Evolutionary conservation across 75 land plant species (phyloP), one percentile per base, ranked within the genome.

Genomic region (Azolla pinnata): DNA sequence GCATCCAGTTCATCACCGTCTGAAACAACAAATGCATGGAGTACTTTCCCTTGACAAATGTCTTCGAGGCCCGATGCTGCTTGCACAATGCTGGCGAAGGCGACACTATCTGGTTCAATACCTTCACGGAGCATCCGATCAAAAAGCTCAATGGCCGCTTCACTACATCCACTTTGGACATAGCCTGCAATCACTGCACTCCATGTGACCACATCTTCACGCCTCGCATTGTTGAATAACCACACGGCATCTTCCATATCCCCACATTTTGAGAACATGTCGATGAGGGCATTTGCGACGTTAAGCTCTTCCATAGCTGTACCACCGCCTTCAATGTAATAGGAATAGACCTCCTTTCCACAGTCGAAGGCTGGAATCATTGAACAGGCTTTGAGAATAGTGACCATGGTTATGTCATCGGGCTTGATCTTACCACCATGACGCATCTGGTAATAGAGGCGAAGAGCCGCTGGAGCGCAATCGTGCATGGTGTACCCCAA

Each of bases 301-400:
- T 69, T 33, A 0, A 17, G 2, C 1, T 21, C 59, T n/a, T n/a
- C n/a, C n/a, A n/a, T n/a, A n/a, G n/a, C n/a, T n/a, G n/a, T n/a
- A 27, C 23, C 27, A 4, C 21, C 21, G 17, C 12, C 14, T 46
- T 46, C 49, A 2, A 46, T 3, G 2, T 18, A 18, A 46, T 4
- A 46, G 21, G 49, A 72, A 56, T 87, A 87, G 48, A 78, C 60
- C 31, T 75, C 75, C 68, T 4, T 23, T 12, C 84, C 91, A 35
- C 74, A 75, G 0, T 4, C 28, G 17, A 54, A 29, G 32, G 10
- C 20, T 16, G 2, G 4, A 2, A 31, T 4, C 20, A 23, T 9
- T 16, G 32, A 3, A 4, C 17, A 18, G 20, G 57, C 57, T 31
- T 9, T 54, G 16, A 54, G 32, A 54, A 54, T 8, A 31, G 4